phyloP scores from a whole-genome alignment of 768 basidiomycete genomes.

The Tephrocybe sp. region DNA sequence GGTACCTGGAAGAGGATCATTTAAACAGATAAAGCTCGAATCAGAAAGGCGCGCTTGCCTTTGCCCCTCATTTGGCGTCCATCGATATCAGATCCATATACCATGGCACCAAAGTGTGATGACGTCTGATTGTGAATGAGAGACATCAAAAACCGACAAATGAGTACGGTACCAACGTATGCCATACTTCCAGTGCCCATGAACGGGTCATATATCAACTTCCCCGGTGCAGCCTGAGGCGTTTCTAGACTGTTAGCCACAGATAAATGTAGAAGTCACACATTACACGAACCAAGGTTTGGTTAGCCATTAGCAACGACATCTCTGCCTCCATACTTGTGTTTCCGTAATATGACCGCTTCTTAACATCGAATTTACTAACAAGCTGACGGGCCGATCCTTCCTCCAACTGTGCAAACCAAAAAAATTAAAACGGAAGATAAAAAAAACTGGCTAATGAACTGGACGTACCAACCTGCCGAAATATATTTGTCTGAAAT shows the following conservation, averaged over 20 bases:
- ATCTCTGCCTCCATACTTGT: conserved; percentile 98
- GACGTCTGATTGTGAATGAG: conserved; percentile 51
- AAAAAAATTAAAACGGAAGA: not conserved
- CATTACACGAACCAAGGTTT: conserved; percentile 64
- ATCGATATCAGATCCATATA: conserved; percentile 95
- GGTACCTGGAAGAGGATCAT: conserved; percentile 25
- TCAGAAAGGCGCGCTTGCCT: conserved; percentile 38
- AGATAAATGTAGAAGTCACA: not conserved
- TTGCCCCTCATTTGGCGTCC: conserved; percentile 97
- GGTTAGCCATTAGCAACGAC: conserved; percentile 94
- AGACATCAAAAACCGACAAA: not conserved
- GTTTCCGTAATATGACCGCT: conserved; percentile 87
- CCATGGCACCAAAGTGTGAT: conserved; percentile 83
- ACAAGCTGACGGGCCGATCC: conserved; percentile 70
- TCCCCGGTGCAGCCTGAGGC: conserved; percentile 78
- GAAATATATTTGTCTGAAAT: conserved; percentile 72
- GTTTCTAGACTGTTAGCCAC: not conserved
- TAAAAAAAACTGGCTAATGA: not conserved
- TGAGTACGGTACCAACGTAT: conserved; percentile 49
- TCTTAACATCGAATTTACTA: conserved; percentile 80
- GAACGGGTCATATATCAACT: conserved; percentile 93
- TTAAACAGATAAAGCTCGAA: not conserved
- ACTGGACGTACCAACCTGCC: conserved; percentile 75
- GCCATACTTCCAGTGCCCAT: conserved; percentile 91
- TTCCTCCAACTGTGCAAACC: conserved; percentile 41